Evolutionary conservation across 2,329 filamentous ascomycete genomes (phyloP).

Genomic region (Epichloe gansuensis): DNA sequence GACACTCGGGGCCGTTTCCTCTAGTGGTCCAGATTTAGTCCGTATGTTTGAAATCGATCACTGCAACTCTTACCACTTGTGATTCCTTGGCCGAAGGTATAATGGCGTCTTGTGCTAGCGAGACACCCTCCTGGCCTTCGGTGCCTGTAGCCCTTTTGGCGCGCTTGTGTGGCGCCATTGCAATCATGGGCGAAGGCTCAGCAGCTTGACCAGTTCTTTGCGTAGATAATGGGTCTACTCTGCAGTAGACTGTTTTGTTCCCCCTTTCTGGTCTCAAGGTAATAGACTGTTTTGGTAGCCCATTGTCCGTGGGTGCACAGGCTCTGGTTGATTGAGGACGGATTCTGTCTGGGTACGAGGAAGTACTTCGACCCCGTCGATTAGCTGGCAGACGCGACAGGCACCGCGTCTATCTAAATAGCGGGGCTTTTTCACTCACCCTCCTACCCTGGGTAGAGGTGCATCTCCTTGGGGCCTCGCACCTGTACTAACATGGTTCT

Average conservation of each 20-base stretch:
- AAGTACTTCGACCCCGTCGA: no score
- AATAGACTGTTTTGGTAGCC: not conserved
- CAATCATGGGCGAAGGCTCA: not conserved
- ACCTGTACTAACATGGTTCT: no score
- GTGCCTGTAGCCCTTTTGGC: slow-evolving; percentile 18
- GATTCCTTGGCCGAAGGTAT: not conserved
- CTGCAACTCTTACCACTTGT: not conserved
- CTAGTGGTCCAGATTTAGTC: slow-evolving; percentile 6
- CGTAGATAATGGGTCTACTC: not conserved
- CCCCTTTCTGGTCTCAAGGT: no score
- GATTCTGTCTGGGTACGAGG: no score
- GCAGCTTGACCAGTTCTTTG: no score
- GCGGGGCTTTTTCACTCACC: no score
- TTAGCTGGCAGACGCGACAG: no score
- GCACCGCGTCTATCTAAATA: no score
- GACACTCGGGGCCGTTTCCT: slow-evolving; percentile 10
- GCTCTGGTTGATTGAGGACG: not conserved
- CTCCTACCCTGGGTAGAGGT: no score
- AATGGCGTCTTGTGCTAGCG: not conserved
- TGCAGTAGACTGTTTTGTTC: not conserved
- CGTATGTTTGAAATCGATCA: not conserved
- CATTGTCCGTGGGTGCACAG: not conserved
- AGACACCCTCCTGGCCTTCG: not conserved
- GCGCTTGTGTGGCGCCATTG: slow-evolving; percentile 29
- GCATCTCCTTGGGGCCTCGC: no score